These are phyloP conservation scores for Pholiota conissans DNA, from an alignment of 768 basidiomycete genomes.

Conservation along the genomic window DNA sequence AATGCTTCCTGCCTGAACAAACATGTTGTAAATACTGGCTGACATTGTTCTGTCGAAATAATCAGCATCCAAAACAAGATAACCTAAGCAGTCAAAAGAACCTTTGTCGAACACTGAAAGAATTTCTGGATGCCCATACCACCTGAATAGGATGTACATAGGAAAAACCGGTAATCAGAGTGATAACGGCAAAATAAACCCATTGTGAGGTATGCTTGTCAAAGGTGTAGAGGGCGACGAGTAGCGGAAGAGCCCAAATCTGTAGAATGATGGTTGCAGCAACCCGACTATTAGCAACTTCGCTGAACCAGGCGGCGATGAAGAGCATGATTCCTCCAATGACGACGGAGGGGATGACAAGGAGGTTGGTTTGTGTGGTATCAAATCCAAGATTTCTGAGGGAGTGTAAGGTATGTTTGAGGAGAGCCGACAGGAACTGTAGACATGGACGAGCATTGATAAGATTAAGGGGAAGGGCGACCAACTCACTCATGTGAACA, in stretches of 20 bases:
- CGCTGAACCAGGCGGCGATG: slow-evolving; percentile 49
- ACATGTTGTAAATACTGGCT: slow-evolving; percentile 59
- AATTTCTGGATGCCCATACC: slow-evolving; percentile 58
- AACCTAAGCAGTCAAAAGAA: slow-evolving; percentile 18
- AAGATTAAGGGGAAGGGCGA: background rate
- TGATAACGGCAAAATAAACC: slow-evolving; percentile 52
- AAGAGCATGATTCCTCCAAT: slow-evolving; percentile 49
- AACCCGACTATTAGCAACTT: slow-evolving; percentile 54
- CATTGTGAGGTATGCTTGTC: slow-evolving; percentile 47
- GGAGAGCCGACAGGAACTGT: slow-evolving; percentile 58
- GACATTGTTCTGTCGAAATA: slow-evolving; percentile 35
- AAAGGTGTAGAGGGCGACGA: slow-evolving; percentile 56
- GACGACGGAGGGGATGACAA: slow-evolving; percentile 58
- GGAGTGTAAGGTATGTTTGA: slow-evolving; percentile 60
- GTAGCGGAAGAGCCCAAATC: slow-evolving; percentile 60
- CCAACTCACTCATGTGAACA: slow-evolving; percentile 43
- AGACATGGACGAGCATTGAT: slow-evolving; percentile 25
- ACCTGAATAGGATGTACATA: slow-evolving; percentile 46
- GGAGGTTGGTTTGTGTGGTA: slow-evolving; percentile 61
- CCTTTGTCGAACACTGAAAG: slow-evolving; percentile 54
- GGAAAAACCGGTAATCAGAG: slow-evolving; percentile 54
- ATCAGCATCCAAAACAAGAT: slow-evolving; percentile 14
- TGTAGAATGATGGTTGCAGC: slow-evolving; percentile 49
- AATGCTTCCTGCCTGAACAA: slow-evolving; percentile 28
- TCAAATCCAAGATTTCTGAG: slow-evolving; percentile 61